Evolutionary conservation across 331 rosid species (phyloP).

Genomic region (Acacia concinna): DNA sequence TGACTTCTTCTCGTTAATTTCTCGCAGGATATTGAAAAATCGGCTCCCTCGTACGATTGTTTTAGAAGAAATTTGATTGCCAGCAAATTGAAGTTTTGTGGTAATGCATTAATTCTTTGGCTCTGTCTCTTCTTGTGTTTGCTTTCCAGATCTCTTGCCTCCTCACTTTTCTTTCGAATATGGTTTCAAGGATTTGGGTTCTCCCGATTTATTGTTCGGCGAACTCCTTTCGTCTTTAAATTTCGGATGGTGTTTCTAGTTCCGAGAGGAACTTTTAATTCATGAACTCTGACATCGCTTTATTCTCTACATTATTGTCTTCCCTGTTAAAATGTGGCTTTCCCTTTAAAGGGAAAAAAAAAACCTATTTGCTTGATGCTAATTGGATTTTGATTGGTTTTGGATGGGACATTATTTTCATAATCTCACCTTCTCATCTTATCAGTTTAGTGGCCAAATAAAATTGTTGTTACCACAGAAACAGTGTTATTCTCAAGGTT

Average conservation of each 20-base stretch:
- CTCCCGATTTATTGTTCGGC: not conserved
- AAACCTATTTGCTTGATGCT: not conserved
- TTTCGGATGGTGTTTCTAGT: slow-evolving; percentile 1
- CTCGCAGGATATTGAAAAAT: slow-evolving; percentile 6
- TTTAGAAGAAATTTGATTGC: slow-evolving; percentile 11
- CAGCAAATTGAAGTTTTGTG: slow-evolving; percentile 33
- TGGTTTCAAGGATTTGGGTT: not conserved
- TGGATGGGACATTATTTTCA: slow-evolving; percentile 8
- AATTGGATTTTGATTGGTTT: slow-evolving; percentile 10
- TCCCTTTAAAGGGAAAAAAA: not conserved
- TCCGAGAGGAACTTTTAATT: not conserved
- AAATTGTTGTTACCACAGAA: too few species aligned
- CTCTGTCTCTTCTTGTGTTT: not conserved
- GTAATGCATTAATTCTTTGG: slow-evolving; percentile 36
- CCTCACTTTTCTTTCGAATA: not conserved
- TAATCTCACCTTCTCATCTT: not conserved
- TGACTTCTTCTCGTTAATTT: slow-evolving; percentile 21
- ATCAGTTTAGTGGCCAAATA: too few species aligned
- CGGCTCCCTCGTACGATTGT: slow-evolving; percentile 9
- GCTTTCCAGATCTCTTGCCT: slow-evolving; percentile 26
- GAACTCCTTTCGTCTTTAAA: not conserved
- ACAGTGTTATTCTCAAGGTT: too few species aligned
- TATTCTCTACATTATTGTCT: slow-evolving; percentile 18
- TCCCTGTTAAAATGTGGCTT: slow-evolving; percentile 6
- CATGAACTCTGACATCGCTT: not conserved